Conservation (phyloP, 257 asterid genomes). For the Scutellaria minor region DNA sequence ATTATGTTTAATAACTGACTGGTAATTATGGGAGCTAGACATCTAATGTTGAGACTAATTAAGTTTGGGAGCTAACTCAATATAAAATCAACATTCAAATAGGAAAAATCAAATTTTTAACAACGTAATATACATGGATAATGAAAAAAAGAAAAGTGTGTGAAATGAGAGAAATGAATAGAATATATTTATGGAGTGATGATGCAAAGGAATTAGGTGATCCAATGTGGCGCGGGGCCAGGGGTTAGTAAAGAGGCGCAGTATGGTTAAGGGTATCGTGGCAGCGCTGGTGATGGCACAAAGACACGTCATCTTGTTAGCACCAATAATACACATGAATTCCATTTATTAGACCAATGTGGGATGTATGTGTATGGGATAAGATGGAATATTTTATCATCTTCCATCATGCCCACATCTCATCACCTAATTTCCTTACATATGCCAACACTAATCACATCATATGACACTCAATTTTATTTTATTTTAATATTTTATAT, state of each 20-base stretch:
- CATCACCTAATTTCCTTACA: constrained; percentile 46
- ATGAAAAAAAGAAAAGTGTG: no score
- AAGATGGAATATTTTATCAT: constrained; percentile 37
- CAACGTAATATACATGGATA: no score
- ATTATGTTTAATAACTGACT: no score
- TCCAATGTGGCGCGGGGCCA: constrained; percentile 35
- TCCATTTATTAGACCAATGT: no score
- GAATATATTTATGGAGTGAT: neutral
- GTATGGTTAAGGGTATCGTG: constrained; percentile 30
- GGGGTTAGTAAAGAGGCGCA: neutral
- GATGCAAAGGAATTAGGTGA: constrained; percentile 27
- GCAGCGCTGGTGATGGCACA: constrained; percentile 36
- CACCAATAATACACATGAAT: constrained; percentile 7
- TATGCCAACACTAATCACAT: neutral
- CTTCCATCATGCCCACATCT: neutral
- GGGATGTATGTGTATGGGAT: constrained; percentile 15
- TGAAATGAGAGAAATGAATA: no score
- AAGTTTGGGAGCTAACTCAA: no score
- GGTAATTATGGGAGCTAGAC: no score
- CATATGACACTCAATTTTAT: no score
- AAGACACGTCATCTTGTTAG: constrained; percentile 31
- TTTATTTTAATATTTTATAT: no score
- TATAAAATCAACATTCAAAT: no score
- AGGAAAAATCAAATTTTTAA: no score
- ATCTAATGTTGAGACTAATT: no score